A percentile compares a stretch with the other conserved stretches of the same genome.
These are phyloP conservation scores for Hysterium pulicare DNA, from an alignment of 2,329 filamentous ascomycete species.

Conservation along the genomic window DNA sequence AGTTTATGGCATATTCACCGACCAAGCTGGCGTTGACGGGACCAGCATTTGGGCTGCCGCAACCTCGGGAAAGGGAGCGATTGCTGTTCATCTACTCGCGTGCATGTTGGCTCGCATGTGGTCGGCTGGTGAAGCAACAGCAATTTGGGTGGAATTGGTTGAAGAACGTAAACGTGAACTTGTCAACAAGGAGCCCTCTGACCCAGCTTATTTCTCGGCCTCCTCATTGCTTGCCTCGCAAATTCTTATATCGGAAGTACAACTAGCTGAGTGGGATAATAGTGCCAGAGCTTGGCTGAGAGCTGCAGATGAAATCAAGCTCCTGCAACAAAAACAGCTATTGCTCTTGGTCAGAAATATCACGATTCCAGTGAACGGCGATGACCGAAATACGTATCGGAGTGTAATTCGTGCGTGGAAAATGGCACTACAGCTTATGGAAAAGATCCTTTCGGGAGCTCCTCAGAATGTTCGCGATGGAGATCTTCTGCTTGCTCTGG, in stretches of 20 bases:
- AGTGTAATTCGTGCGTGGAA: not conserved
- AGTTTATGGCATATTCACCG: conserved; percentile 8
- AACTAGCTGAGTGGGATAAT: conserved; percentile 5
- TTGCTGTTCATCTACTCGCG: conserved; percentile 33
- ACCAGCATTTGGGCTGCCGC: conserved; percentile 19
- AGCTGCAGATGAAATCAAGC: conserved; percentile 1
- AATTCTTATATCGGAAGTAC: not conserved
- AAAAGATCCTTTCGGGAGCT: not conserved
- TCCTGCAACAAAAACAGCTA: conserved; percentile 6
- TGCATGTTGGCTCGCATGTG: conserved; percentile 38
- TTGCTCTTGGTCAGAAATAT: not conserved
- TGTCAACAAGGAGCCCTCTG: not conserved
- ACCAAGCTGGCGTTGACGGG: conserved; percentile 11
- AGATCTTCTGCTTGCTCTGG: conserved; percentile 26
- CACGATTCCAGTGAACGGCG: not conserved
- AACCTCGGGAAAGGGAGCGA: conserved; percentile 21
- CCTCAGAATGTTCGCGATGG: conserved; percentile 8
- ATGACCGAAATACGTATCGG: not conserved
- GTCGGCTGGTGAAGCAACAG: conserved; percentile 21
- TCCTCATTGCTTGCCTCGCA: not conserved
- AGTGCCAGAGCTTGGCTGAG: conserved; percentile 7
- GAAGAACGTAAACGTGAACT: conserved; percentile 9
- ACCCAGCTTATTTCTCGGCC: not conserved
- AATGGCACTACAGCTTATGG: not conserved
- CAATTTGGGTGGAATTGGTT: conserved; percentile 37